Conservation (phyloP, 805 yeast genomes). For the Starmerella powellii region DNA sequence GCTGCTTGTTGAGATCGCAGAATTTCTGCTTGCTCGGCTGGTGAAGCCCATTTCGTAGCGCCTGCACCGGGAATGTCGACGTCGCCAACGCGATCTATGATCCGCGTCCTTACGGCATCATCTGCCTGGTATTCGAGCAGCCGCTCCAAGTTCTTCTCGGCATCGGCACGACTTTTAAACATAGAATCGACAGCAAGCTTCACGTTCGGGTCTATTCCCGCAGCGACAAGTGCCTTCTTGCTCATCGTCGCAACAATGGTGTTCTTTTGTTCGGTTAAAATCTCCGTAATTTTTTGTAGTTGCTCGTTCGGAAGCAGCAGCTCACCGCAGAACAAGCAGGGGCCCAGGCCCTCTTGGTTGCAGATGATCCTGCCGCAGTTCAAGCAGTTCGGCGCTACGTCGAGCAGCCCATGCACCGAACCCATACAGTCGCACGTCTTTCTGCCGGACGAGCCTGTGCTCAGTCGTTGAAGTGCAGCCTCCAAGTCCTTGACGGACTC, state of each 20-base stretch:
- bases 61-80: constrained; percentile 51
- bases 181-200: constrained; percentile 1
- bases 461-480: constrained; percentile 44
- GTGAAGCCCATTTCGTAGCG: constrained; percentile 63
- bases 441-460: constrained; percentile 31
- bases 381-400: constrained; percentile 83
- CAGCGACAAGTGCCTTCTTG: constrained; percentile 30
- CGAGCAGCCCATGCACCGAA: constrained; percentile 73
- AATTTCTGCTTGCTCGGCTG: constrained; percentile 77
- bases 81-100: constrained; percentile 88
- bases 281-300: constrained; percentile 40
- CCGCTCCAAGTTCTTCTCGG: constrained; percentile 62
- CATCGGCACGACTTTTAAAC: constrained; percentile 32
- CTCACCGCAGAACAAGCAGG: constrained; percentile 71
- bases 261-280: constrained; percentile 47
- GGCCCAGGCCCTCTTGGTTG: constrained; percentile 76
- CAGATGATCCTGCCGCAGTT: constrained; percentile 93
- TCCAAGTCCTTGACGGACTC: constrained; percentile 55
- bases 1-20: constrained; percentile 75
- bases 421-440: constrained; percentile 72
- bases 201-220: constrained; percentile 26
- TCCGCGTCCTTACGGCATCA: constrained; percentile 78
- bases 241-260: constrained; percentile 29
- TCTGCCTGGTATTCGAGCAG: constrained; percentile 71
- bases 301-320: constrained; percentile 57